Conservation (phyloP, 2,329 filamentous ascomycete genomes). For the Chrysoporthe austroafricana region DNA sequence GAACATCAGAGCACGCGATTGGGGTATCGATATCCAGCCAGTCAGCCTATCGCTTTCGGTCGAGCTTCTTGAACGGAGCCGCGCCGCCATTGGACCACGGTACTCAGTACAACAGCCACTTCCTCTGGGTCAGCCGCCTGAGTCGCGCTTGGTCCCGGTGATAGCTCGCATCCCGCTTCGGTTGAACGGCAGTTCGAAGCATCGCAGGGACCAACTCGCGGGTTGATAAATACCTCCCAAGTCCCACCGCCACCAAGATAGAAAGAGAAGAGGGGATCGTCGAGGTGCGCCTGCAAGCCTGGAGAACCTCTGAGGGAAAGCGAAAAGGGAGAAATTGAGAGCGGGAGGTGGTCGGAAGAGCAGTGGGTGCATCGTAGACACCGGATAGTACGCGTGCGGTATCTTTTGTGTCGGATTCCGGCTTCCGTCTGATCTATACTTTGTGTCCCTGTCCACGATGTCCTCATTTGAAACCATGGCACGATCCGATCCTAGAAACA, state of each 20-base stretch:
- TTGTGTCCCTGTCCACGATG: background rate
- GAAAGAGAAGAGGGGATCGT: background rate
- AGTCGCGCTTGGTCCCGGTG: background rate
- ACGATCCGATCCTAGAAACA: background rate
- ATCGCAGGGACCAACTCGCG: background rate
- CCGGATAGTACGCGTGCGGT: background rate
- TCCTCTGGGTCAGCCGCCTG: background rate
- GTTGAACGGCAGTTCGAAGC: background rate
- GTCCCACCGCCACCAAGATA: background rate
- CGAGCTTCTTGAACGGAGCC: background rate
- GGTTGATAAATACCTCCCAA: background rate
- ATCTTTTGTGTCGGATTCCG: background rate
- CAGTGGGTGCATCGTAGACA: background rate
- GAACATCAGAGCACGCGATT: background rate
- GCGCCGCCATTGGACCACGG: no score
- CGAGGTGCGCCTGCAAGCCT: no score
- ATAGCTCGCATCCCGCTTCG: background rate
- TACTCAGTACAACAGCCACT: background rate
- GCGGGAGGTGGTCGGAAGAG: background rate
- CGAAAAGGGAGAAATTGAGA: background rate
- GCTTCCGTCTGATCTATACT: background rate
- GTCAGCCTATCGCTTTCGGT: background rate
- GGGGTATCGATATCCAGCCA: background rate
- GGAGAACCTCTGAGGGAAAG: no score
- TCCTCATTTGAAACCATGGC: background rate